phyloP scores from a whole-genome alignment of 306 rosid species.

The Abrus pulchellus region DNA sequence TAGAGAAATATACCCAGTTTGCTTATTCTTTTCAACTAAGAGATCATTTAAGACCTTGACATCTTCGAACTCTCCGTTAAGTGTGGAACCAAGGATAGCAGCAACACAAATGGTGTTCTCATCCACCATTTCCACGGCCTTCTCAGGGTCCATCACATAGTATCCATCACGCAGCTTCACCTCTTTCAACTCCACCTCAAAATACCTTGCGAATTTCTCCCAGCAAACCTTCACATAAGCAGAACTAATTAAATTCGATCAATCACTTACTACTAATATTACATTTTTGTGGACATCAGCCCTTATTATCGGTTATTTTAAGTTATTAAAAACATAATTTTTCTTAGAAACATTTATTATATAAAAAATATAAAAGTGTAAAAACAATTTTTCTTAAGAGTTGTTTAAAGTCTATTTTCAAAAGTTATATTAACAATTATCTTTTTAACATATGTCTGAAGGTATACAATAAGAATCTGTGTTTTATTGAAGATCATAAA shows the following conservation, averaged over 20 bases:
- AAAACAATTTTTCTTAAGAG: too few relatives aligned
- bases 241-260: neutral
- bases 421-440: too few relatives aligned
- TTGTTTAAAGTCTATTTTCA: too few relatives aligned
- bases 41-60: slow-evolving; percentile 83
- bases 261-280: neutral
- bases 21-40: slow-evolving; percentile 61
- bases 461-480: too few relatives aligned
- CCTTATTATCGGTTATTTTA: too few relatives aligned
- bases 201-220: slow-evolving; percentile 96
- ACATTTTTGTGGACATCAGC: too few relatives aligned
- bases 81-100: slow-evolving; percentile 91
- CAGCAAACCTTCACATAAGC: slow-evolving; percentile 71
- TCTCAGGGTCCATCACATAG: slow-evolving; percentile 82
- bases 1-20: slow-evolving; percentile 71
- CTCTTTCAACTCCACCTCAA: slow-evolving; percentile 89
- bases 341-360: too few relatives aligned
- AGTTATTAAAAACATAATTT: too few relatives aligned
- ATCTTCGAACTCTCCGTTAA: slow-evolving; percentile 91
- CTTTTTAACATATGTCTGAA: too few relatives aligned
- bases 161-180: slow-evolving; percentile 77
- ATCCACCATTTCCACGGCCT: slow-evolving; percentile 89
- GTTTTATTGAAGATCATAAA: too few relatives aligned
- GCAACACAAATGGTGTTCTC: slow-evolving; percentile 96
- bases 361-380: too few relatives aligned